Conservation (phyloP, 2,329 filamentous ascomycete species). For the Colletotrichum chlorophyti region DNA sequence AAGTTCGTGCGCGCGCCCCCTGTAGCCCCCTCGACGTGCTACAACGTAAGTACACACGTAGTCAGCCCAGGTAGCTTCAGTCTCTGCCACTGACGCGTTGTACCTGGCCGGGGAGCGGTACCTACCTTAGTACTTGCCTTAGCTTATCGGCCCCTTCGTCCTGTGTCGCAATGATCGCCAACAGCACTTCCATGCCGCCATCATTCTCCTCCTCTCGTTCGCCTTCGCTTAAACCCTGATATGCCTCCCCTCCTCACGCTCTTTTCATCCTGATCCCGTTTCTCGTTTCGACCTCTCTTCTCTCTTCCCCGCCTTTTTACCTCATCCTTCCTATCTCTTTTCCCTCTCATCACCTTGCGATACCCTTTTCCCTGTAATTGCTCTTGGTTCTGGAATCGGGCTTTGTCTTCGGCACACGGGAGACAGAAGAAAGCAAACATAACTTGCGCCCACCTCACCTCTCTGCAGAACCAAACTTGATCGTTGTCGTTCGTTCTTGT, state of each 20-base stretch:
- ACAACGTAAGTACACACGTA: too few species aligned
- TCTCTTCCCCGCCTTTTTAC: conserved; percentile 12
- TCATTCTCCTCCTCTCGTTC: conserved; percentile 11
- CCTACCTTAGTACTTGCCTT: too few species aligned
- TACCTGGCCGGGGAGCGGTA: too few species aligned
- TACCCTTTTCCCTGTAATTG: conserved; percentile 29
- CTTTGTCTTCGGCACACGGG: conserved; percentile 13
- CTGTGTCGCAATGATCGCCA: conserved; percentile 16
- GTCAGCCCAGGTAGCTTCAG: too few species aligned
- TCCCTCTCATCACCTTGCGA: conserved; percentile 9
- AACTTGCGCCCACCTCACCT: neutral
- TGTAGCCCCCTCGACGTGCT: too few species aligned
- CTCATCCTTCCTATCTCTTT: conserved; percentile 6
- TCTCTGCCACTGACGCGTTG: conserved; percentile 20
- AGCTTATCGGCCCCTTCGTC: conserved; percentile 26
- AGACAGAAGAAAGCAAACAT: neutral
- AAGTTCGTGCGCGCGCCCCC: too few species aligned
- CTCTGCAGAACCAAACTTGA: conserved; percentile 6
- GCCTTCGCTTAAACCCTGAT: conserved; percentile 27
- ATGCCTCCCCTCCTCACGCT: conserved; percentile 27
- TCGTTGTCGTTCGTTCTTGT: conserved; percentile 15
- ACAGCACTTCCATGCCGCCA: conserved; percentile 9
- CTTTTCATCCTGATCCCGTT: conserved; percentile 27
- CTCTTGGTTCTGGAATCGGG: conserved; percentile 17
- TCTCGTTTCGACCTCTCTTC: conserved; percentile 17